Percentiles rank a stretch among this genome's conserved stretches.
Evolutionary conservation across 441 rosid genomes (phyloP).

Genomic region (Syzygium malaccense): DNA sequence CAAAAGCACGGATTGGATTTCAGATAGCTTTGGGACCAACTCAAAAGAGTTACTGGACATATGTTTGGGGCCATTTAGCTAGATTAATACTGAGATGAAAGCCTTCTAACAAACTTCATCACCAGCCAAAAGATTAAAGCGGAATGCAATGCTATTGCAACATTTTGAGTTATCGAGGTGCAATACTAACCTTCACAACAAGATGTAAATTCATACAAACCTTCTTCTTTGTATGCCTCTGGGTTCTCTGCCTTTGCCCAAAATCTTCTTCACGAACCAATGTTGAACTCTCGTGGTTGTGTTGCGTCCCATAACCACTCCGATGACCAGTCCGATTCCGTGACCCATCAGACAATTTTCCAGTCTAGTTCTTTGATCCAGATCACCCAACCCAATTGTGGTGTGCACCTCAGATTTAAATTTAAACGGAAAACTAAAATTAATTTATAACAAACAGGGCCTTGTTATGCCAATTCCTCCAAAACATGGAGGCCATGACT

Average conservation of each 20-base stretch:
- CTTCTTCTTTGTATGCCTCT: accelerated
- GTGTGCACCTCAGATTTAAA: no score
- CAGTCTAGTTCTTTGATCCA: not conserved
- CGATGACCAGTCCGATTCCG: not conserved
- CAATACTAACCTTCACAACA: not conserved
- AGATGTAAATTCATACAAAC: not conserved
- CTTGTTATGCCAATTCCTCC: not conserved
- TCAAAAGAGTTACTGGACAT: not conserved
- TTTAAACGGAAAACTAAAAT: not conserved
- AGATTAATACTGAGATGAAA: not conserved
- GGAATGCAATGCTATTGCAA: not conserved
- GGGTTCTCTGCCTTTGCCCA: not conserved
- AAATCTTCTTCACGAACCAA: not conserved
- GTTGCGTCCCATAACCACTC: not conserved
- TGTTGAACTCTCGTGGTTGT: not conserved
- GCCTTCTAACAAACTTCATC: not conserved
- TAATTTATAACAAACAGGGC: not conserved
- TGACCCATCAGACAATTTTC: not conserved
- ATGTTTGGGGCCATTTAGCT: not conserved
- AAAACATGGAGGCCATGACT: not conserved
- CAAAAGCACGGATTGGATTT: not conserved
- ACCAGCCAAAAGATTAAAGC: not conserved
- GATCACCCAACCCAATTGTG: not conserved
- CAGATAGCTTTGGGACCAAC: not conserved
- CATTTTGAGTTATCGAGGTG: not conserved